These are phyloP conservation scores for Rhizophagus prolifer DNA, from an alignment of 192 early-diverging fungal species.

Conservation along the genomic window DNA sequence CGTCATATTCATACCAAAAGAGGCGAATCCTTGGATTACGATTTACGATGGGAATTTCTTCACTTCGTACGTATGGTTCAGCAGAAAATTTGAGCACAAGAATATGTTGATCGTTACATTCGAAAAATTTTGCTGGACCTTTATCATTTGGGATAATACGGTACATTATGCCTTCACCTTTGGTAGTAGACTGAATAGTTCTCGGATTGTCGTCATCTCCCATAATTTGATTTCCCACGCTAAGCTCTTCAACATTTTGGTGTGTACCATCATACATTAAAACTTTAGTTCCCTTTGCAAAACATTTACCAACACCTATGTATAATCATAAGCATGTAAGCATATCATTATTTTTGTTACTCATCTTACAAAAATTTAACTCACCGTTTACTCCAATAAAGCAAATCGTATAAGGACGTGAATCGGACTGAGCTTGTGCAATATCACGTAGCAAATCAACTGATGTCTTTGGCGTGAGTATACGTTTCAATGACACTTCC, in stretches of 20 bases:
- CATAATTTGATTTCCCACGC: constrained; percentile 43
- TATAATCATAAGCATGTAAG: not conserved
- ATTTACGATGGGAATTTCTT: not conserved
- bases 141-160: constrained; percentile 37
- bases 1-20: constrained; percentile 2
- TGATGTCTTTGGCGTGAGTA: constrained; percentile 86
- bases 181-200: constrained; percentile 42
- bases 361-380: constrained; percentile 9
- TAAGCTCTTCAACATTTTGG: constrained; percentile 37
- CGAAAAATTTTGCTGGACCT: constrained; percentile 42
- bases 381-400: constrained; percentile 97
- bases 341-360: too few species aligned
- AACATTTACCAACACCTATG: constrained; percentile 21
- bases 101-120: constrained; percentile 54
- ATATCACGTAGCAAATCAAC: constrained; percentile 92
- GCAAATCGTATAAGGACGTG: constrained; percentile 82
- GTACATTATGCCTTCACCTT: constrained; percentile 46
- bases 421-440: constrained; percentile 59
- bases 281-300: not conserved
- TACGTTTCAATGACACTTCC: constrained; percentile 80
- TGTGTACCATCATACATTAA: not conserved
- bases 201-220: constrained; percentile 51
- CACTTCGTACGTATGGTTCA: not conserved
- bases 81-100: constrained; percentile 41
- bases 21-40: not conserved